Evolutionary conservation across 1,139 yeast genomes (phyloP).

Genomic region (Suhomyces wounanorum): DNA sequence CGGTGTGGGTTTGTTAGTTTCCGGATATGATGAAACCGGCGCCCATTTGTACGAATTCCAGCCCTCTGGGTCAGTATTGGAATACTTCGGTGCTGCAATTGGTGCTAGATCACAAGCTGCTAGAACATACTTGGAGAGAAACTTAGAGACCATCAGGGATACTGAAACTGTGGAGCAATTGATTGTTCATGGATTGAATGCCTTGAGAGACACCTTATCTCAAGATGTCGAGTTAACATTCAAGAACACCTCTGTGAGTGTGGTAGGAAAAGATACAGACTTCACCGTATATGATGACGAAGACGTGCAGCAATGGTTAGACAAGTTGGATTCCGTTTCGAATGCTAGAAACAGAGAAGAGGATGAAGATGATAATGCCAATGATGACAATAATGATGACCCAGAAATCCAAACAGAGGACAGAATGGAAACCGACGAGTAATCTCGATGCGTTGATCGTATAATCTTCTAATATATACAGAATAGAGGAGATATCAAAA

Average conservation of each 20-base stretch:
- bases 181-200: slow-evolving; percentile 84
- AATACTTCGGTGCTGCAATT: slow-evolving; percentile 90
- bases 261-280: slow-evolving; percentile 78
- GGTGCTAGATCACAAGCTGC: slow-evolving; percentile 99
- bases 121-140: slow-evolving; percentile 89
- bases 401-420: slow-evolving; percentile 29
- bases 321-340: slow-evolving; percentile 61
- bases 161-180: slow-evolving; percentile 68
- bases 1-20: slow-evolving; percentile 90
- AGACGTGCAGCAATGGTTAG: slow-evolving; percentile 78
- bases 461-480: slow-evolving; percentile 12
- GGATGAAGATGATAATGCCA: slow-evolving; percentile 41
- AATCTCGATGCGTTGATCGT: slow-evolving; percentile 10
- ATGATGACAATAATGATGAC: slow-evolving; percentile 24
- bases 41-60: slow-evolving; percentile 94
- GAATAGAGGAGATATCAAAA: slow-evolving; percentile 3
- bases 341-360: slow-evolving; percentile 50
- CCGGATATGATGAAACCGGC: slow-evolving; percentile 94
- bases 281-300: slow-evolving; percentile 86
- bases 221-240: slow-evolving; percentile 89
- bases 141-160: slow-evolving; percentile 63
- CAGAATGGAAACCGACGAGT: slow-evolving; percentile 60
- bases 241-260: slow-evolving; percentile 85
- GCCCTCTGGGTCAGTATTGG: slow-evolving; percentile 92
- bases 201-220: slow-evolving; percentile 89